phyloP scores from a whole-genome alignment of 805 yeast genomes.

The Kodamaea laetipori region DNA sequence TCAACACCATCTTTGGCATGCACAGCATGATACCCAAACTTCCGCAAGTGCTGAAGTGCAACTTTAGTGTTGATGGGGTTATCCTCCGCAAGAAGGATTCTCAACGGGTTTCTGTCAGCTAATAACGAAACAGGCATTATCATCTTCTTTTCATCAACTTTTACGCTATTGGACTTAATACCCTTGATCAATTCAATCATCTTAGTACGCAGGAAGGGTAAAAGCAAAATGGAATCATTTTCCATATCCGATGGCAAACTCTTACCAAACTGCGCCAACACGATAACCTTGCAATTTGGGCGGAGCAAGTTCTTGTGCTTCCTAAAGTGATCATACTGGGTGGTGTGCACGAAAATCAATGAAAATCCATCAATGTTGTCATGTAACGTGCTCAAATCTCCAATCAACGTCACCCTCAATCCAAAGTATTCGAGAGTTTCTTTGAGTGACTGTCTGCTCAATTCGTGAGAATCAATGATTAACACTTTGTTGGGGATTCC shows the following conservation, averaged over 20 bases:
- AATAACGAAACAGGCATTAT: neutral
- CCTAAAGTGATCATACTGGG: conserved; percentile 18
- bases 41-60: conserved; percentile 49
- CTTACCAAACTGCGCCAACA: conserved; percentile 34
- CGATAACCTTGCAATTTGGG: conserved; percentile 19
- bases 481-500: conserved; percentile 24
- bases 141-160: neutral
- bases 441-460: conserved; percentile 33
- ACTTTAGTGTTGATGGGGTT: conserved; percentile 52
- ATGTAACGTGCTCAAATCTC: conserved; percentile 17
- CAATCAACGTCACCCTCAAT: conserved; percentile 27
- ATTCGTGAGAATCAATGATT: conserved; percentile 34
- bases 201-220: conserved; percentile 32
- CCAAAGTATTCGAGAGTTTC: conserved; percentile 38
- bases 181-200: conserved; percentile 16
- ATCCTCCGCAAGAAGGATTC: conserved; percentile 57
- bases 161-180: conserved; percentile 3
- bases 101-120: conserved; percentile 37
- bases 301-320: conserved; percentile 7
- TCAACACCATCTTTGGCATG: conserved; percentile 55
- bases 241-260: conserved; percentile 24
- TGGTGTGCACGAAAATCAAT: conserved; percentile 26
- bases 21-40: conserved; percentile 53
- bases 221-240: conserved; percentile 27
- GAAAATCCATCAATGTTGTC: conserved; percentile 15